Percentiles rank a stretch among this genome's conserved stretches.
Evolutionary conservation across 139 green algal species (phyloP).

Genomic region (Chlorella sorokiniana): DNA sequence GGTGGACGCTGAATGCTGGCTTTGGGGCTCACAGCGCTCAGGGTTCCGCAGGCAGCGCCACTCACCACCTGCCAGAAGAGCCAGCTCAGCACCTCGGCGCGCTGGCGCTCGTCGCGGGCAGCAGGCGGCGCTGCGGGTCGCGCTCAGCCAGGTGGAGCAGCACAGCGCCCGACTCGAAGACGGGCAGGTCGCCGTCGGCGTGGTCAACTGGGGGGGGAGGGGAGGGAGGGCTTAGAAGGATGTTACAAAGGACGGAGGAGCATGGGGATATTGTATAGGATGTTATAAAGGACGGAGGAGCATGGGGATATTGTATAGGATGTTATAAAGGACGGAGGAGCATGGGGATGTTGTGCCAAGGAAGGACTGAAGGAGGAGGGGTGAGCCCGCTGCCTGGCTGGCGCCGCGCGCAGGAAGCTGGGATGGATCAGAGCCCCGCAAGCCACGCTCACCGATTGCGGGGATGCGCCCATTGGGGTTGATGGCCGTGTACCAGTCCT

Average conservation of each 20-base stretch:
- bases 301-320: too few relatives aligned
- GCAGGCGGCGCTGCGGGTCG: constrained; percentile 13
- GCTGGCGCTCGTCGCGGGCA: constrained; percentile 24
- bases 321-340: too few relatives aligned
- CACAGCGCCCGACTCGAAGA: constrained; percentile 48
- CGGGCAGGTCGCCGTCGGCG: constrained; percentile 23
- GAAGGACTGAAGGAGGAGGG: not conserved
- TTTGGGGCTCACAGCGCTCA: too few relatives aligned
- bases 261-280: too few relatives aligned
- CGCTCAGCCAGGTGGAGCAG: constrained; percentile 30
- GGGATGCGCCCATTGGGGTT: constrained; percentile 63
- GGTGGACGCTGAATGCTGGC: too few relatives aligned
- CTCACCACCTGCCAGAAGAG: constrained; percentile 51
- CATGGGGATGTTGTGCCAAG: too few relatives aligned
- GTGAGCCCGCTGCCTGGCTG: not conserved
- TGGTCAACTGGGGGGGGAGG: constrained; percentile 43
- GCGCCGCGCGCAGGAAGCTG: too few relatives aligned
- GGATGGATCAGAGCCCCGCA: not conserved
- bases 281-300: too few relatives aligned
- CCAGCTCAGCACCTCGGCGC: constrained; percentile 46
- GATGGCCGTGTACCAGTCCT: constrained; percentile 53
- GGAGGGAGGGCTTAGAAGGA: too few relatives aligned
- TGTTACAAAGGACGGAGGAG: not conserved
- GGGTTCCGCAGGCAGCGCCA: not conserved
- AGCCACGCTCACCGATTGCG: constrained; percentile 43